phyloP scores from a whole-genome alignment of 768 basidiomycete genomes.

The Mycena latifolia region DNA sequence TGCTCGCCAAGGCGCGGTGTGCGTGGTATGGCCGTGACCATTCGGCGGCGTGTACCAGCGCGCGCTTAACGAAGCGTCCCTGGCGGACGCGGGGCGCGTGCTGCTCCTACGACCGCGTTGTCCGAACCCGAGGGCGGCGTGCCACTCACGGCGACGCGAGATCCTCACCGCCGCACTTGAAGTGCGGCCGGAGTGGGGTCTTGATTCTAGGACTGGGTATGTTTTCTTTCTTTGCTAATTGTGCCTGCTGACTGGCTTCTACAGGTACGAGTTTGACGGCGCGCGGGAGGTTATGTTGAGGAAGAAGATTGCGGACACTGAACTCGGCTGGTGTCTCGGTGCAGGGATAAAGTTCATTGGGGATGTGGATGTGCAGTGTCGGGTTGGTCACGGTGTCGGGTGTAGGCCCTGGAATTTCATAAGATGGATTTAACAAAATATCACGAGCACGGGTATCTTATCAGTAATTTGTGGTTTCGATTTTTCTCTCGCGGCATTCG shows the following conservation, averaged over 20 bases:
- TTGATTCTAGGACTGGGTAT: conserved; percentile 85
- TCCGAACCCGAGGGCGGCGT: conserved; percentile 28
- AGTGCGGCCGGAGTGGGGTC: conserved; percentile 92
- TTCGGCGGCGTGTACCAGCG: conserved; percentile 99
- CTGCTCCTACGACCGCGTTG: conserved; percentile 94
- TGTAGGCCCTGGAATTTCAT: conserved; percentile 41
- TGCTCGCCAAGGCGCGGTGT: conserved; percentile 95
- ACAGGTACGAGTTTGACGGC: conserved; percentile 82
- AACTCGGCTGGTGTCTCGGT: conserved; percentile 94
- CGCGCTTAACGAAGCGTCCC: conserved; percentile 89
- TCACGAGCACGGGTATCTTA: neutral
- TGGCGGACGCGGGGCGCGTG: conserved; percentile 74
- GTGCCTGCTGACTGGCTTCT: neutral
- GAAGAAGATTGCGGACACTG: conserved; percentile 90
- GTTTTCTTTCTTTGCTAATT: neutral
- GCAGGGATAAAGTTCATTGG: conserved; percentile 84
- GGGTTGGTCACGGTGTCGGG: too few species aligned
- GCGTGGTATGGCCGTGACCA: conserved; percentile 93
- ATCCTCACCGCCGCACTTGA: conserved; percentile 76
- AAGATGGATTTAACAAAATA: too few species aligned
- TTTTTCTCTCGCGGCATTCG: too few species aligned
- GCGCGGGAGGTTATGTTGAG: conserved; percentile 79
- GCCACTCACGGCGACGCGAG: conserved; percentile 39
- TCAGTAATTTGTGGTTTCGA: neutral
- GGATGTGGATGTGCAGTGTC: conserved; percentile 69